Conservation (phyloP, 139 green algal genomes). For the Chlorella sp. region DNA sequence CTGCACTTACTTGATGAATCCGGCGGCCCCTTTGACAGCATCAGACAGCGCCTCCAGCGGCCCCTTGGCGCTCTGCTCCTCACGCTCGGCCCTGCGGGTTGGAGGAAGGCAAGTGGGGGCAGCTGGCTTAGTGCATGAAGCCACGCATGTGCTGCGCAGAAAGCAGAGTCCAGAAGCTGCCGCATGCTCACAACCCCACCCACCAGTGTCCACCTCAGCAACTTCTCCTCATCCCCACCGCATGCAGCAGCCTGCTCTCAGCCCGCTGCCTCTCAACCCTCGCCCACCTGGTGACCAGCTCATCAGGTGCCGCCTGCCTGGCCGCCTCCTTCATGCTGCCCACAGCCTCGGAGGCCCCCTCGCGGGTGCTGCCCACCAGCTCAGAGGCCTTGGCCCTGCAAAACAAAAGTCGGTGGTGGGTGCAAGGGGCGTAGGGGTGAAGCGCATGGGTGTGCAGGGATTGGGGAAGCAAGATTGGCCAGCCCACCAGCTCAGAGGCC, state of each 20-base stretch:
- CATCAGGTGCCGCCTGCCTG: constrained; percentile 12
- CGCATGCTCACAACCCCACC: too few relatives aligned
- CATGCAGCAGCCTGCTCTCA: not conserved
- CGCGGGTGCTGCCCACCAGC: not conserved
- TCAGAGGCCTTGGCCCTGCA: constrained; percentile 1
- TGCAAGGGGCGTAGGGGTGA: too few relatives aligned
- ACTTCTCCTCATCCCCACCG: too few relatives aligned
- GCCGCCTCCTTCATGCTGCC: not conserved
- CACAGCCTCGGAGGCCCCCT: not conserved
- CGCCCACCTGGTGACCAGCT: constrained; percentile 18
- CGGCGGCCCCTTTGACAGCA: constrained; percentile 16
- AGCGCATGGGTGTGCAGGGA: not conserved
- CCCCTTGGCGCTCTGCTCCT: constrained; percentile 25
- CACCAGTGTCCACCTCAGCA: too few relatives aligned
- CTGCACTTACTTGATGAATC: constrained; percentile 10
- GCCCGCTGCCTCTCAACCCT: not conserved
- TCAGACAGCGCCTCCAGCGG: constrained; percentile 22
- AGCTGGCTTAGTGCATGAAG: not conserved
- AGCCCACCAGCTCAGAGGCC: too few relatives aligned
- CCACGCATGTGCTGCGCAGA: not conserved
- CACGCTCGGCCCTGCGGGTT: not conserved
- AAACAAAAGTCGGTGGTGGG: not conserved
- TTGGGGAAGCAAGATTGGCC: too few relatives aligned
- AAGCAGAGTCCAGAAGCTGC: too few relatives aligned
- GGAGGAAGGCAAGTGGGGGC: too few relatives aligned